Conservation (phyloP, 2,329 filamentous ascomycete genomes). For the Ophiostoma ulmi region DNA sequence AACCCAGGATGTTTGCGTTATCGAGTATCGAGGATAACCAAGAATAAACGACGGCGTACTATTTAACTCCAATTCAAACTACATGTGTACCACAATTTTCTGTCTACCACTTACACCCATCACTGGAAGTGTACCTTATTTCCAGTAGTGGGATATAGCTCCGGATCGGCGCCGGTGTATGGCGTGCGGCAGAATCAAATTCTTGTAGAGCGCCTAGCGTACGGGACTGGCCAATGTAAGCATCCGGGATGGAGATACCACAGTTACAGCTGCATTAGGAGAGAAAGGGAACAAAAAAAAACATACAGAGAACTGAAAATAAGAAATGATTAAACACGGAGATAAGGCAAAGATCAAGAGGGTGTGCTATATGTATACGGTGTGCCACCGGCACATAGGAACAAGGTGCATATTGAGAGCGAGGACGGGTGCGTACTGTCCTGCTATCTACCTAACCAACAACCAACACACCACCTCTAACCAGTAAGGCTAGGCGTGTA, state of each 20-base stretch:
- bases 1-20: not conserved
- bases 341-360: not conserved
- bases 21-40: not conserved
- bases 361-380: not conserved
- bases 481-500: too few species aligned
- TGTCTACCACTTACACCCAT: not conserved
- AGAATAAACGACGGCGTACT: not conserved
- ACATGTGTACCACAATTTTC: too few species aligned
- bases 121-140: not conserved
- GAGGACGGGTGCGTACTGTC: too few species aligned
- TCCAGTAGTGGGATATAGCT: not conserved
- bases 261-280: not conserved
- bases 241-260: not conserved
- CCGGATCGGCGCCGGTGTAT: not conserved
- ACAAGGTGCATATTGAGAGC: too few species aligned
- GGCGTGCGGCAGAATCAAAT: not conserved
- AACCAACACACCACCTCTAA: too few species aligned
- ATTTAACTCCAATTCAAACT: too few species aligned
- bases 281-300: not conserved
- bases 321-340: not conserved
- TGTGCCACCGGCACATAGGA: not conserved
- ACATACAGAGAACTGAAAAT: not conserved
- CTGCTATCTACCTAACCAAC: too few species aligned
- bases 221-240: slow-evolving; percentile 3
- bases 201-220: not conserved